Conservation (phyloP, 1,284 basidiomycete species). For the Exsudoporus floridanus region DNA sequence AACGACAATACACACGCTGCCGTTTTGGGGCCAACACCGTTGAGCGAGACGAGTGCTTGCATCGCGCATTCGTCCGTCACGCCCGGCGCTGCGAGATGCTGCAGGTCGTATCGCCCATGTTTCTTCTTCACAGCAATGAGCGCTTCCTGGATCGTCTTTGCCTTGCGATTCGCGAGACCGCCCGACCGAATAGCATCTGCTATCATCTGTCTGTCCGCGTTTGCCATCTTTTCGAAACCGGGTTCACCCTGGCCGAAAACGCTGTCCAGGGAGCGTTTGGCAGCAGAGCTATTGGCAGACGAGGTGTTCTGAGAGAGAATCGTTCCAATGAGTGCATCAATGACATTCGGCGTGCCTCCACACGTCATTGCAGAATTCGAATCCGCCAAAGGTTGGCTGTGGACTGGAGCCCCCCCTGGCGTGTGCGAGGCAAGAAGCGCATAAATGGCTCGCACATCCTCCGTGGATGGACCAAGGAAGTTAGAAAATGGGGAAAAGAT, state of each 20-base stretch:
- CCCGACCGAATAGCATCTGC: slow-evolving; percentile 65
- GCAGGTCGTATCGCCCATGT: slow-evolving; percentile 56
- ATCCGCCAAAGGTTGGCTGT: slow-evolving; percentile 15
- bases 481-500: slow-evolving; percentile 54
- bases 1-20: slow-evolving; percentile 79
- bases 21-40: slow-evolving; percentile 78
- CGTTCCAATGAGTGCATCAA: slow-evolving; percentile 71
- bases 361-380: slow-evolving; percentile 52
- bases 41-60: slow-evolving; percentile 64
- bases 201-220: slow-evolving; percentile 50
- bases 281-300: slow-evolving; percentile 58
- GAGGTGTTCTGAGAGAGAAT: slow-evolving; percentile 78
- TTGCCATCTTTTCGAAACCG: slow-evolving; percentile 60
- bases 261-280: slow-evolving; percentile 58
- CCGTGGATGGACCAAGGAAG: slow-evolving; percentile 49
- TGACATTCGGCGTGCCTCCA: slow-evolving; percentile 59
- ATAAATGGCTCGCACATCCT: slow-evolving; percentile 49
- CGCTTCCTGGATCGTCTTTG: slow-evolving; percentile 62
- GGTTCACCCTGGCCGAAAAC: slow-evolving; percentile 53
- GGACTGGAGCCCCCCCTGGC: slow-evolving; percentile 27
- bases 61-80: slow-evolving; percentile 61
- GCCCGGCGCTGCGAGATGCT: slow-evolving; percentile 46
- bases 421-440: slow-evolving; percentile 42
- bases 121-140: slow-evolving; percentile 50
- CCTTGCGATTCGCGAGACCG: slow-evolving; percentile 75